Evolutionary conservation across 495 filamentous ascomycete species (phyloP), one percentile per base, ranked within the genome.

Genomic region (Parachaetomium inaequale): DNA sequence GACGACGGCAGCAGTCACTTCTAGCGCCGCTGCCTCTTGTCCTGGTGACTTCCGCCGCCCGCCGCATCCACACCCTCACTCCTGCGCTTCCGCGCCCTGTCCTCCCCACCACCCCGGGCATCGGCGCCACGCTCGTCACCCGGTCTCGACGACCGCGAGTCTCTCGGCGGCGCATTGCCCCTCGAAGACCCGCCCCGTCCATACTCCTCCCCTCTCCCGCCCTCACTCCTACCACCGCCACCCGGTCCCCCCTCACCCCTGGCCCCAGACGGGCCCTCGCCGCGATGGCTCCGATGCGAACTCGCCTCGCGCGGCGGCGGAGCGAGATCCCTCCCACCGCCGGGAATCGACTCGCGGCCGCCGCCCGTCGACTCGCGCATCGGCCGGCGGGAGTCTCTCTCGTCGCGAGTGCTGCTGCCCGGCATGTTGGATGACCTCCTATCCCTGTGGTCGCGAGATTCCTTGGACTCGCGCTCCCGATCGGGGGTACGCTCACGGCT

Each of bases 21-120:
- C 54, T 58, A 63, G 10, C 64, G 66, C 43, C 72, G 66, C 59
- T 64, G 72, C 55, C 72, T 65, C 62, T 74, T 74, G 55, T 74
- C 71, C 45, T 62, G 65, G 52, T 74, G 70, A 40, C 63, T 55
- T 36, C 59, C 50, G 10, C 26, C 14, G 1, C 46, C 55, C 34
- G n/a, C n/a, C n/a, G 10, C 50, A 54, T 49, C 47, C 4, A 57
- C 61, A 7, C 71, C 71, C 49, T 74, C 72, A 34, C 68, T 69
- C 59, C 70, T 68, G 40, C 70, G 64, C 65, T 74, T 74, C 63
- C 72, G 67, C 4, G 61, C 63, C 45, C 70, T 68, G 0, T 67
- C 68, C 21, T 71, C n/a, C n/a, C n/a, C 70, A 14, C 69, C 64
- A 25, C 69, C 49, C 1, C 52, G 54, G 17, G 36, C 21, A 29